Base-by-base conservation (phyloP, 2,329 filamentous ascomycete genomes). In the Pseudogymnoascus sp. region DNA sequence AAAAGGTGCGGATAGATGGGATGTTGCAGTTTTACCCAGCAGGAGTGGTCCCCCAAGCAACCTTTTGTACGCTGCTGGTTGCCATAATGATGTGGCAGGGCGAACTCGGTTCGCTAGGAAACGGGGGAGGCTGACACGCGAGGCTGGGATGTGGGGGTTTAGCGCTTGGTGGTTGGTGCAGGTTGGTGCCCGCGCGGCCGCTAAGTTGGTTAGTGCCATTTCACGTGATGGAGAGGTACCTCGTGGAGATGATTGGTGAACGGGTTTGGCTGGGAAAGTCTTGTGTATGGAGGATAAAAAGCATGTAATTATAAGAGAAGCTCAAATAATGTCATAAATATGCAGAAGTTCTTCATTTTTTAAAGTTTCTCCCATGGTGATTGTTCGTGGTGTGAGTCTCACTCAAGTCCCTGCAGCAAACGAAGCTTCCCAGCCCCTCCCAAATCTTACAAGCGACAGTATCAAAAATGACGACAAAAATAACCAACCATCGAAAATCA, bases 21-120 rank as follows among this genome's bases (percentile, higher is more conserved):
- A 50, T 50, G 43, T 33, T 50, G 25, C 43, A 50, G 43, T 53
- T 53, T 53, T 53, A 53, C 43, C 25, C 43, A 53, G 2, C n/a
- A 7, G 9, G 28, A 18, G 25, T 33, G 43, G 43, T 53, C 43
- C 43, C 43, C 43, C 43, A 53, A 53, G 43, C 43, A 53, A 53
- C 43, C 43, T 53, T 53, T 53, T 53, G 43, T 53, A 53, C 43
- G 43, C 4, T 9, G n/a, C 11, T 30, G 43, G 43, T 53, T 53
- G 43, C 43, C 28, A 33, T 53, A 53, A 53, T 53, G 43, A 53
- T 53, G 43, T 53, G 43, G 43, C 43, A 53, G n/a, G 43, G 43
- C 43, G 43, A 47, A 25, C 43, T 53, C 43, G 43, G 43, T 53
- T 53, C 43, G 43, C 43, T 53, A n/a, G 43, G 43, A 53, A 53